Evolutionary conservation across 352 stramenopile genomes (phyloP), one percentile per base, ranked within the genome.

Genomic region (Phytophthora ohioensis): DNA sequence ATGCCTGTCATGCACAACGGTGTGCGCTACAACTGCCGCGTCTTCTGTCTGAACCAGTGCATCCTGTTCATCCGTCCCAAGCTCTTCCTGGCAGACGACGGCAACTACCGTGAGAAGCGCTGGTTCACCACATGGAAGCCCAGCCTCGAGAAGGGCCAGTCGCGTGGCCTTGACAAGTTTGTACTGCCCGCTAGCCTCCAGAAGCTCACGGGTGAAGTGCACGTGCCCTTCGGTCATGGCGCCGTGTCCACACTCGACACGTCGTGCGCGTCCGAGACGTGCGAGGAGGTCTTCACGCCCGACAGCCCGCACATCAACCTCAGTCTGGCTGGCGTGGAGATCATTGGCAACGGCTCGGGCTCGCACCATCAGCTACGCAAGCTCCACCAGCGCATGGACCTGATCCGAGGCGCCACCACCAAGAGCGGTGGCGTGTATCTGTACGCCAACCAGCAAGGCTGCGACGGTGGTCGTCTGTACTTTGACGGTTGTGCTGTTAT

Each of bases 351-450:
- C 73, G 98, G 97, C 8, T 98, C 92, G 6, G 98, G 97, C 6
- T 98, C 91, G 53, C 97, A 99, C 85, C 98, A 99, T 73, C 91
- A 99, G 77, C 78, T 99, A 43, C 92, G 95, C 62, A 99, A 98
- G 74, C 82, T 98, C 27, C 61, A 99, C 73, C 81, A 93, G 61
- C 90, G 95, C 36, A 89, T 98, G 65, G 91, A 97, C 43, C 75
- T 98, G 27, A 98, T 98, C 49, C 81, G 89, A 35, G 90, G 84
- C 35, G 95, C 95, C 8, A 98, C 93, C 4, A 87, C 82, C 34
- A 99, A 99, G 80, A 98, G 94, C 76, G 98, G 98, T 15, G 98
- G 98, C n/a, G 87, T 99, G 32, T 99, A 99, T 76, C 67, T 99
- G 15, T 99, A 99, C 75, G 87, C 97, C 15, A 99, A 99, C 72